A percentile compares a stretch with the other conserved stretches of the same genome.
phyloP scores from a whole-genome alignment of 768 basidiomycete genomes.

The Termitomyces sp. region DNA sequence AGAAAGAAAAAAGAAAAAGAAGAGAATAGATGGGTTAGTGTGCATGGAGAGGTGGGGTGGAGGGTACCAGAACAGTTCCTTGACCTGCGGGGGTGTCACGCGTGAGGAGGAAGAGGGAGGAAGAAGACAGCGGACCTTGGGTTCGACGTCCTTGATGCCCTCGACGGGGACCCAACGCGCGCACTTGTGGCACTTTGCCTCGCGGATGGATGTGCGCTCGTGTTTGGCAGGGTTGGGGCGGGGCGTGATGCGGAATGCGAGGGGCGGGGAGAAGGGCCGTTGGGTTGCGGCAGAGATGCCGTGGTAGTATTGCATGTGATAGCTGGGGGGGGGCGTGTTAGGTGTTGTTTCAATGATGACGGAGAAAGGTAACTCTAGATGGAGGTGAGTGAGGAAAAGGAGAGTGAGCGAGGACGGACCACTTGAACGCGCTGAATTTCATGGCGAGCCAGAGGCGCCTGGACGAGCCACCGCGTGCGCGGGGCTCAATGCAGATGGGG shows the following conservation, averaged over 20 bases:
- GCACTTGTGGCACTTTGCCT: conserved; percentile 82
- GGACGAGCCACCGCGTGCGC: conserved; percentile 58
- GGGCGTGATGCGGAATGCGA: conserved; percentile 47
- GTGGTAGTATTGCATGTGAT: conserved; percentile 73
- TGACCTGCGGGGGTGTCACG: conserved; percentile 40
- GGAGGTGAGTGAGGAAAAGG: background rate
- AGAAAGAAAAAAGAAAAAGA: no score
- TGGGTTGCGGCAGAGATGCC: conserved; percentile 70
- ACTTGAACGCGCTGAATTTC: conserved; percentile 85
- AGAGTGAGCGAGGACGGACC: conserved; percentile 32
- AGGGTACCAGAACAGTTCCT: conserved; percentile 68
- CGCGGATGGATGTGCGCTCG: conserved; percentile 54
- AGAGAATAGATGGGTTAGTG: background rate
- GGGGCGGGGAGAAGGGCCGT: conserved; percentile 75
- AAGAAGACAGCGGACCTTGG: conserved; percentile 48
- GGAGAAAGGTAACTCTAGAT: background rate
- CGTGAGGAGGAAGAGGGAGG: background rate
- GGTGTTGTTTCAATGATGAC: no score
- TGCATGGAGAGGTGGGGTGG: background rate
- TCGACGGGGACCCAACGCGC: conserved; percentile 67
- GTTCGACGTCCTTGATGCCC: conserved; percentile 69
- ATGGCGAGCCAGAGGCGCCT: conserved; percentile 69
- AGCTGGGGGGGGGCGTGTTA: conserved; percentile 38
- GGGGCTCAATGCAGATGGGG: conserved; percentile 67
- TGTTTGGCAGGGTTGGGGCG: conserved; percentile 50